Base-by-base conservation (phyloP, 306 rosid genomes). In the Sicyos baderoa region DNA sequence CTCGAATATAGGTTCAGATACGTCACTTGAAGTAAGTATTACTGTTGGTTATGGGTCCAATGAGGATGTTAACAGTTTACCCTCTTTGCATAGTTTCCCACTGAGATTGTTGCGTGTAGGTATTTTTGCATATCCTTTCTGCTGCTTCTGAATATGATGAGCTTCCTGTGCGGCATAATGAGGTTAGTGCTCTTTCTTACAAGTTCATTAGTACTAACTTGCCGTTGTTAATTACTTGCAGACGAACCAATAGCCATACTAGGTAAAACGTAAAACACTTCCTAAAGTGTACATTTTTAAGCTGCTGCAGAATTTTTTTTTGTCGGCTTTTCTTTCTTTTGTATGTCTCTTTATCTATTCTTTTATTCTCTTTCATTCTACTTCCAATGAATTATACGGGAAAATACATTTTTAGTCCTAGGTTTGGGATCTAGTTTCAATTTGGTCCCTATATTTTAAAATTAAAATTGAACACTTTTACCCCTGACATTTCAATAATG, bases 151-250 rank as follows among this genome's bases (percentile, higher is more conserved):
- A 92, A 84, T 92, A 86, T 75, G 78, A 87, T 82, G 98, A 89
- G 74, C 95, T 92, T 71, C 98, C 96, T 63, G 96, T 92, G 76
- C 95, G 96, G 74, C 98, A 89, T 68, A 92, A 89, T 62, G 96
- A 92, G 98, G 97, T 92, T 92, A 78, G 17, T 53, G 14, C 7
- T 45, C 70, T 74, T 32, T 45, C 73, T 74, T 54, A 54, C 64
- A 71, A 35, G 72, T 65, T 64, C 53, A 50, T 54, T 70, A 67
- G 13, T 57, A 42, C 14, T 25, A 13, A 16, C 12, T 68, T 54
- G 19, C 19, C 19, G 44, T 66, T 40, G 45, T 59, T 23, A 53
- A 47, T 51, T 19, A 27, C 18, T 21, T 65, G 6, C n/a, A 65
- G 37, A 12, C 5, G 12, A 65, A 45, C 70, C 54, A 42, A 64